A percentile compares a stretch with the other conserved stretches of the same genome.
Evolutionary conservation across 208 protist genomes (phyloP).

Genomic region (Angomonas desouzai): DNA sequence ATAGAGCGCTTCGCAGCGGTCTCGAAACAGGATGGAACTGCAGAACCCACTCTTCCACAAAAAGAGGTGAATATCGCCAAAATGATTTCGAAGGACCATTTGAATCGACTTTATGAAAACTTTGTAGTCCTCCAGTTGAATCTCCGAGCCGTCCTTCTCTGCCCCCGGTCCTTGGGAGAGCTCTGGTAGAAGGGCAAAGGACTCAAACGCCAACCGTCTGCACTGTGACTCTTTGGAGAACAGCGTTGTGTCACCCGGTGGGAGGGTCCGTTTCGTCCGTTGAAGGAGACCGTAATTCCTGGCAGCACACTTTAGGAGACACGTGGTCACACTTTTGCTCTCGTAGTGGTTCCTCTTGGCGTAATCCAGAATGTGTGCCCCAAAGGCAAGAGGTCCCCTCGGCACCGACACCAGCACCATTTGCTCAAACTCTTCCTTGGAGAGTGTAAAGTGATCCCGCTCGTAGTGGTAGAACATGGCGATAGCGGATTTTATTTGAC

Average conservation of each 20-base stretch:
- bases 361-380: slow-evolving; percentile 4
- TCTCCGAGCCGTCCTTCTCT: neutral
- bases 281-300: too few species aligned
- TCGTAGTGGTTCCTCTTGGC: neutral
- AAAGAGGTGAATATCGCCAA: neutral
- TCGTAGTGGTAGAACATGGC: slow-evolving; percentile 9
- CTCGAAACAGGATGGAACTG: neutral
- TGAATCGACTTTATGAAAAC: neutral
- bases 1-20: neutral
- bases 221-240: neutral
- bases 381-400: slow-evolving; percentile 4
- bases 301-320: neutral
- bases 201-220: neutral
- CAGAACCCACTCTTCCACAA: neutral
- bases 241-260: neutral
- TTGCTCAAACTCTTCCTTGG: slow-evolving; percentile 7
- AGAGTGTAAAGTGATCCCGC: neutral
- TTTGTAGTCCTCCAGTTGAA: neutral
- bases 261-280: neutral
- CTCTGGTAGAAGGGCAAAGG: neutral
- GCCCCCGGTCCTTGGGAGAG: neutral
- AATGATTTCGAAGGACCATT: neutral
- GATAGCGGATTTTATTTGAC: neutral
- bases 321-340: neutral
- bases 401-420: neutral